Percentiles rank a stretch among this genome's conserved stretches.
These are phyloP conservation scores for Heritiera littoralis DNA, from an alignment of 345 rosid genomes.

Conservation along the genomic window DNA sequence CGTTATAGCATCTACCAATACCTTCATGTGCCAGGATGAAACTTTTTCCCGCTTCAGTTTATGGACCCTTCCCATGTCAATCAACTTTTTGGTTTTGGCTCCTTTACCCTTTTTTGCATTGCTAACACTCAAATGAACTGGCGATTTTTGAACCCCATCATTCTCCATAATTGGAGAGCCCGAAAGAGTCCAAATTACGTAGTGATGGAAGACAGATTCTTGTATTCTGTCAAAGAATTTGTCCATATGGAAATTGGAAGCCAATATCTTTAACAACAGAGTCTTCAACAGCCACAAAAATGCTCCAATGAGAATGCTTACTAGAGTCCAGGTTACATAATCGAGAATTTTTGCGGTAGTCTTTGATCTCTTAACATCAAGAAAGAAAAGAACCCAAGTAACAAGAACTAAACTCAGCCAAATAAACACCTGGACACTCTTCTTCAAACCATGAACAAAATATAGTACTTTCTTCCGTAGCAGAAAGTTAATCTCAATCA, in stretches of 20 bases:
- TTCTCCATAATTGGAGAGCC: slow-evolving; percentile 73
- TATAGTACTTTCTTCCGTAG: slow-evolving; percentile 76
- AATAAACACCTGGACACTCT: slow-evolving; percentile 73
- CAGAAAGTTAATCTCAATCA: slow-evolving; percentile 77
- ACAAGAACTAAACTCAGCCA: slow-evolving; percentile 69
- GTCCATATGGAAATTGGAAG: slow-evolving; percentile 77
- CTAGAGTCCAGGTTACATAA: slow-evolving; percentile 62
- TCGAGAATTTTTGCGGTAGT: slow-evolving; percentile 45
- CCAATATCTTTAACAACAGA: slow-evolving; percentile 67
- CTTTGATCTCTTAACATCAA: slow-evolving; percentile 40
- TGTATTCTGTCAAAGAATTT: slow-evolving; percentile 88
- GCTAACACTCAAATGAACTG: slow-evolving; percentile 57
- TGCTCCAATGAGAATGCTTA: slow-evolving; percentile 59
- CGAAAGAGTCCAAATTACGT: slow-evolving; percentile 69
- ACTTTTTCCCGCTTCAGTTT: slow-evolving; percentile 82
- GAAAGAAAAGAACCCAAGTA: slow-evolving; percentile 68
- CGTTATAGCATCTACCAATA: slow-evolving; percentile 69
- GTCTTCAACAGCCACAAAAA: slow-evolving; percentile 73
- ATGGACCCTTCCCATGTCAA: slow-evolving; percentile 78
- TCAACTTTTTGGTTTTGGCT: slow-evolving; percentile 49
- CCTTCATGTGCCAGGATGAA: slow-evolving; percentile 91
- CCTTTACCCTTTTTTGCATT: slow-evolving; percentile 48
- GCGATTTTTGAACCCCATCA: slow-evolving; percentile 48
- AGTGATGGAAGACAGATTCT: slow-evolving; percentile 83
- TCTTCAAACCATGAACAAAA: slow-evolving; percentile 91